phyloP scores from a whole-genome alignment of 2,329 filamentous ascomycete species.

The Fusarium vanettenii region DNA sequence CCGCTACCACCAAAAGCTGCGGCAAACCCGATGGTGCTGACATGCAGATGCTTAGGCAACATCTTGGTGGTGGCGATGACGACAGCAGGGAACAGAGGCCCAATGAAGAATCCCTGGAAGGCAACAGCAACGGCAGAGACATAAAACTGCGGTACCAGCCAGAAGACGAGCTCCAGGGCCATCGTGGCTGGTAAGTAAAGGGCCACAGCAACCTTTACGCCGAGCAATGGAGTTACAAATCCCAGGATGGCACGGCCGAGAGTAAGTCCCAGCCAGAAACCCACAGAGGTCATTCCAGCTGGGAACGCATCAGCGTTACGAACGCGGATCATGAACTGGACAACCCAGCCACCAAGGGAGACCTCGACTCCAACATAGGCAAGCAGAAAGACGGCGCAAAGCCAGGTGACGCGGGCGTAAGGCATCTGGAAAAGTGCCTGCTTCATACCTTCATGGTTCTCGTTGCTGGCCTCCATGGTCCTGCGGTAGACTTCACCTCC shows the following conservation, averaged over 20 bases:
- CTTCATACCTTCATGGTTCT: conserved; percentile 34
- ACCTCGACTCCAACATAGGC: conserved; percentile 83
- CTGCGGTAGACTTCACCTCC: conserved; percentile 66
- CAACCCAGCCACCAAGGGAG: conserved; percentile 83
- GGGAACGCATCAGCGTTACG: conserved; percentile 75
- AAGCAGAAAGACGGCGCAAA: conserved; percentile 78
- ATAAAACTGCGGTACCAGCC: conserved; percentile 83
- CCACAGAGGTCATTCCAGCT: conserved; percentile 79
- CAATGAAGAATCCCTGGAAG: conserved; percentile 82
- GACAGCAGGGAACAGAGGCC: conserved; percentile 80
- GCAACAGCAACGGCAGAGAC: conserved; percentile 78
- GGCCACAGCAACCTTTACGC: conserved; percentile 73
- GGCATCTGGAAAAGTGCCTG: conserved; percentile 54
- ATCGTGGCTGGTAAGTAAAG: conserved; percentile 74
- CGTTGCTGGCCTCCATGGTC: conserved; percentile 45
- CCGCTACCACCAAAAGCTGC: conserved; percentile 81
- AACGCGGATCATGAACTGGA: conserved; percentile 84
- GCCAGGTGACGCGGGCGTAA: conserved; percentile 70
- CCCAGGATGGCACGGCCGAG: conserved; percentile 77
- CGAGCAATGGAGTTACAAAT: conserved; percentile 77
- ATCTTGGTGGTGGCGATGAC: conserved; percentile 77
- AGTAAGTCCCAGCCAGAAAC: conserved; percentile 85
- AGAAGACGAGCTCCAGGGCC: conserved; percentile 78
- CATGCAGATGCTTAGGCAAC: conserved; percentile 79
- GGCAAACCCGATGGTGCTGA: conserved; percentile 81